phyloP scores from a whole-genome alignment of 371 early-diverging fungal genomes.

The Lichtheimia corymbifera region DNA sequence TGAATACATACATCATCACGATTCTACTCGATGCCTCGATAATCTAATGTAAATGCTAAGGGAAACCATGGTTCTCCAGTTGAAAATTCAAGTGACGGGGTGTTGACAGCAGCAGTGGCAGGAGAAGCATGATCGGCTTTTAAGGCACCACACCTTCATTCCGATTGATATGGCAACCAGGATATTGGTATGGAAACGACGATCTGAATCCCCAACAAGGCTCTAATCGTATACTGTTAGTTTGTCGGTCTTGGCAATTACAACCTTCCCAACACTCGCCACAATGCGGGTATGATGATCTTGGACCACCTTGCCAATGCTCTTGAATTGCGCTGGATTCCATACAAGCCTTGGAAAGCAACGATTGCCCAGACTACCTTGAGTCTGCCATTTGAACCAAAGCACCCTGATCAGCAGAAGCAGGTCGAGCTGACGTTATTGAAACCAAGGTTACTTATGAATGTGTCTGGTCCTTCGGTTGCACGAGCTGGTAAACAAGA shows the following conservation, averaged over 20 bases:
- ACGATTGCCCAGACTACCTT: constrained; percentile 40
- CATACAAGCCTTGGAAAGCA: constrained; percentile 43
- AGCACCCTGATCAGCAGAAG: constrained; percentile 14
- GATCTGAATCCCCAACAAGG: no score
- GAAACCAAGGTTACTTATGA: constrained; percentile 72
- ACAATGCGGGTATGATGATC: constrained; percentile 78
- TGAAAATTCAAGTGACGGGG: no score
- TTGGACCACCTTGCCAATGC: constrained; percentile 59
- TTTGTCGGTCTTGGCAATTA: constrained; percentile 77
- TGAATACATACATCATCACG: no score
- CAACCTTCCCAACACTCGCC: constrained; percentile 64
- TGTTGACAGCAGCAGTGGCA: no score
- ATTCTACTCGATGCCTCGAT: no score
- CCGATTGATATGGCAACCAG: no score
- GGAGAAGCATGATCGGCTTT: no score
- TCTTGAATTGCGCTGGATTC: constrained; percentile 50
- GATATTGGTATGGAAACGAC: no score
- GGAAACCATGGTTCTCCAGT: no score
- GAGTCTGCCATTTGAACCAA: constrained; percentile 15
- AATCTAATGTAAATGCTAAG: no score
- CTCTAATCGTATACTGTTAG: constrained; percentile 19
- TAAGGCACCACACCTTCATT: no score
- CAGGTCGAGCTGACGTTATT: constrained; percentile 54
- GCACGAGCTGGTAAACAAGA: constrained; percentile 59
- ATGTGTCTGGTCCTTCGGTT: constrained; percentile 70